These are phyloP conservation scores for Hamamelis virginiana DNA, from an alignment of 164 flowering plant genomes.

Conservation along the genomic window DNA sequence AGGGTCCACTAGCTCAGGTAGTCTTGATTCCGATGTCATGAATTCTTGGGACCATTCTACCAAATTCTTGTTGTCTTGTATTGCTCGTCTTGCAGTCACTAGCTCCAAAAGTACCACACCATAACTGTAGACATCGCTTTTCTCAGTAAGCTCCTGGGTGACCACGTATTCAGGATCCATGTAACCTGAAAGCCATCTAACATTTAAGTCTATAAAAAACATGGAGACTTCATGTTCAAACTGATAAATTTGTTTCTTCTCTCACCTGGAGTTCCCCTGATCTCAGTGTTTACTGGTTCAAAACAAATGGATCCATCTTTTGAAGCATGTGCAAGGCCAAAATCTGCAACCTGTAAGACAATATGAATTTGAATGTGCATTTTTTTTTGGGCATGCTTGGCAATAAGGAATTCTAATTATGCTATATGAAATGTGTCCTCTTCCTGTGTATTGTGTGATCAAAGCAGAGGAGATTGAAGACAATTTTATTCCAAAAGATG, in stretches of 20 bases:
- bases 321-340: slow-evolving; percentile 93
- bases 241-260: not conserved
- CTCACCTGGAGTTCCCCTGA: slow-evolving; percentile 97
- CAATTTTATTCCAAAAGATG: too few species aligned
- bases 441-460: not conserved
- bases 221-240: not conserved
- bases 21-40: slow-evolving; percentile 54
- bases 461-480: not conserved
- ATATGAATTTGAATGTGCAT: not conserved
- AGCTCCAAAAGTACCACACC: slow-evolving; percentile 88
- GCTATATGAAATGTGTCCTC: not conserved
- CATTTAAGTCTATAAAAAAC: slow-evolving; percentile 2
- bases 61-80: slow-evolving; percentile 79
- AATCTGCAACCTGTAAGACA: slow-evolving; percentile 81
- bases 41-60: slow-evolving; percentile 79
- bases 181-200: slow-evolving; percentile 59
- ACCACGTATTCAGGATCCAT: slow-evolving; percentile 96
- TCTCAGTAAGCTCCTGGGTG: slow-evolving; percentile 90
- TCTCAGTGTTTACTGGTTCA: slow-evolving; percentile 89
- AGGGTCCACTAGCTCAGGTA: slow-evolving; percentile 77
- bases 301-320: slow-evolving; percentile 79
- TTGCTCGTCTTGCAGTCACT: slow-evolving; percentile 68
- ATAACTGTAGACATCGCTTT: slow-evolving; percentile 95
- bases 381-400: not conserved
- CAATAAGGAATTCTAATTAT: not conserved